These are phyloP conservation scores for Lasiodiplodia sp. DNA, from an alignment of 2,329 filamentous ascomycete species.

Conservation along the genomic window DNA sequence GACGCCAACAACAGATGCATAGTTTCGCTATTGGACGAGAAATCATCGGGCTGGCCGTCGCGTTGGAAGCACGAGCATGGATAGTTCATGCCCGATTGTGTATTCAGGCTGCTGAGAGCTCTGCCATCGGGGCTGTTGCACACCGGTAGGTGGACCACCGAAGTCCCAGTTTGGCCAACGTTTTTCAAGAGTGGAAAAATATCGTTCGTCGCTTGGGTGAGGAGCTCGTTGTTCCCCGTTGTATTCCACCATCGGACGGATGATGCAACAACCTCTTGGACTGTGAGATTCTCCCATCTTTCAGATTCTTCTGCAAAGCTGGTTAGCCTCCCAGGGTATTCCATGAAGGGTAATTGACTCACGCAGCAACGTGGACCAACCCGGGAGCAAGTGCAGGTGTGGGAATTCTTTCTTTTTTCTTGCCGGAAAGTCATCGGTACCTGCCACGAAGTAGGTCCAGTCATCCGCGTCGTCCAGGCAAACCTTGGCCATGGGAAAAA, in stretches of 20 bases:
- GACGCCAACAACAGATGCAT: not conserved
- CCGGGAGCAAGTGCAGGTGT: not conserved
- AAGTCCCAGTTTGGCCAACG: not conserved
- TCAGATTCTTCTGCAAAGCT: not conserved
- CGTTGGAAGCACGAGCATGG: not conserved
- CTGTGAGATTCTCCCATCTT: not conserved
- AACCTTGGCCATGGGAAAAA: not conserved
- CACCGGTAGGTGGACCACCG: not conserved
- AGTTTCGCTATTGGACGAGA: not conserved
- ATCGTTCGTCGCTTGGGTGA: not conserved
- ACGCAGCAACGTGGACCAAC: not conserved
- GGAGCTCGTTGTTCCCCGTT: not conserved
- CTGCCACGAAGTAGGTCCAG: not conserved
- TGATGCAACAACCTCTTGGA: not conserved
- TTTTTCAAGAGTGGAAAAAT: not conserved
- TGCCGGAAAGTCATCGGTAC: not conserved
- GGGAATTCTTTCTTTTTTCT: too few relatives aligned
- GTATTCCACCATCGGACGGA: not conserved
- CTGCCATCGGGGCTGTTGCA: slow-evolving; percentile 33
- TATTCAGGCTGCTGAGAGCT: slow-evolving; percentile 32
- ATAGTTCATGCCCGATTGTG: slow-evolving; percentile 30
- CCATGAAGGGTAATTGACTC: not conserved
- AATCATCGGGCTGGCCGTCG: not conserved
- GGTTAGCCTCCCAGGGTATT: not conserved
- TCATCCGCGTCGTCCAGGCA: not conserved